Base-by-base conservation (phyloP, 805 yeast genomes). In the Kluyveromyces starmeri region DNA sequence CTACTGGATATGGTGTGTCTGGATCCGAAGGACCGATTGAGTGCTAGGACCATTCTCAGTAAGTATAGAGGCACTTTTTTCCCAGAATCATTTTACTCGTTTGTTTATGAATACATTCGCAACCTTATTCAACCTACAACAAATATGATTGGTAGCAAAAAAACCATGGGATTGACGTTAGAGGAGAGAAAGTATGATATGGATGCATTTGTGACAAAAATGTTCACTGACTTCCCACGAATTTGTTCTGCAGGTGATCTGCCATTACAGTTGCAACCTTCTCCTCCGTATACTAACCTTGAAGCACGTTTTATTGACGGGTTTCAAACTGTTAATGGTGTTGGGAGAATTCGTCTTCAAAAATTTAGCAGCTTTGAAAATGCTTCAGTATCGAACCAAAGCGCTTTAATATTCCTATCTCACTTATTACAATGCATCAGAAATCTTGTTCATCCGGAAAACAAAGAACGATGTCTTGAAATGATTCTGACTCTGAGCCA, bases 401-500 rank as follows among this genome's bases (percentile, higher is more conserved):
- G 50, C 12, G 51, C 58, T 1, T 35, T 57, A 18, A 27, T 54
- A 5, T 47, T 53, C 13, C 34, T 51, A 8, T 46, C 60, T 2
- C 47, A 47, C 28, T 26, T 57, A 16, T 46, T 49, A 4, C 55
- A 50, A 29, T 38, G 49, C 3, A 17, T 58, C 6, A 32, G 60
- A 34, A 50, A 44, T 31, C 17, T 54, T 7, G 38, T 28, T 4
- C 40, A 48, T 7, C 39, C 44, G 5, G 34, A 34, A 2, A 42
- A 44, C 4, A 47, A 50, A 30, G 27, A 44, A 9, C 72, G 74
- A 47, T 89, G 88, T 1, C 68, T 94, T 41, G 92, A 85, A 48
- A 58, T 88, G 41, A 69, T 92, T 1, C 54, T 83, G 7, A 82
- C 84, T 0, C 65, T 89, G 13, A 73, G 89, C 2, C 95, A 83